Base-by-base conservation (phyloP, 2,329 filamentous ascomycete genomes). In the Aspergillus ochraceus region DNA sequence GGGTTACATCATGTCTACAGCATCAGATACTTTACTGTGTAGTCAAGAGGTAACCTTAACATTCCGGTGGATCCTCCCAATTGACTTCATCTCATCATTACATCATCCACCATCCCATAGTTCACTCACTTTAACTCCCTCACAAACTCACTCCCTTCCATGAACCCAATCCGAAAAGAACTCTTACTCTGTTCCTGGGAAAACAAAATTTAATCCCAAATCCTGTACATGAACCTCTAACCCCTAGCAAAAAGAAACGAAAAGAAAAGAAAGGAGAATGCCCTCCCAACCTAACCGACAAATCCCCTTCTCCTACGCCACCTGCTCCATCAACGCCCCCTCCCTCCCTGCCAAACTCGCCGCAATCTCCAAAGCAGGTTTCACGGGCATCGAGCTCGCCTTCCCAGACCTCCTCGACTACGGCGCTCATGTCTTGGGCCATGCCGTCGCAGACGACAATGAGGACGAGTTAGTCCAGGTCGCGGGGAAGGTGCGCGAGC, bases 401-500 rank as follows among this genome's bases (percentile, higher is more conserved):
- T 90, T 92, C 77, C 88, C 89, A 0, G 89, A 93, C 65, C 84
- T 94, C 2, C 73, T 88, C 11, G 76, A 83, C 6, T 90, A 89
- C 65, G 88, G 86, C 4, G 78, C 77, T 4, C 74, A 81, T 3
- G 72, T 85, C 4, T 77, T 82, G 14, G 76, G 80, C 32, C 75
- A 80, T 17, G 74, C 84, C 4, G 78, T 90, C 10, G 75, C 77
- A 1, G 77, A 83, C 0, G 79, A 86, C 49, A 84, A 90, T 69
- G 91, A 87, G 66, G 76, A 83, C 19, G 74, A 81, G 3, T 79
- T 92, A 0, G 80, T 80, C 57, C 74, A 77, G 2, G 82, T 87
- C 0, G 87, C 83, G 0, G 69, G 70, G 17, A 78, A 84, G 45
- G 83, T 91, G 53, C 82, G 80, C 54, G 74, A 76, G 0, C 72